phyloP scores from a whole-genome alignment of 2,329 filamentous ascomycete species.

The Bipolaris zeicola region DNA sequence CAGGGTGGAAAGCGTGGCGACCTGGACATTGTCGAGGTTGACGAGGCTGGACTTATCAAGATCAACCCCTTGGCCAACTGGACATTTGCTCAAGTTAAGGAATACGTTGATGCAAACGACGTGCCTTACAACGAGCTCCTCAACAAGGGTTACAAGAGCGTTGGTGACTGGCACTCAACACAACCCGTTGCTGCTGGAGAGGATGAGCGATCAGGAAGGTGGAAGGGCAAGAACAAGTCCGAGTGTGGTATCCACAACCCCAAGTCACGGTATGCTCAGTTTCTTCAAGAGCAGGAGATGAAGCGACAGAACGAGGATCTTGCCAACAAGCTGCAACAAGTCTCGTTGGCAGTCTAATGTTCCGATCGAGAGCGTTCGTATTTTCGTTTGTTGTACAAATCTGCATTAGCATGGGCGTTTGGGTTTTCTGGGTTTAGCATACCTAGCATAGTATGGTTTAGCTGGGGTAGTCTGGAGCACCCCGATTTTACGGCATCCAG shows the following conservation, averaged over 20 bases:
- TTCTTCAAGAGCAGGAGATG: conserved; percentile 73
- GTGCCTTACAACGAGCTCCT: conserved; percentile 94
- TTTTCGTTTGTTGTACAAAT: background rate
- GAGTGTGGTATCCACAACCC: conserved; percentile 99
- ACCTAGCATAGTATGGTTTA: conserved; percentile 44
- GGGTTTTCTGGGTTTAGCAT: background rate
- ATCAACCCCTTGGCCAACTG: conserved; percentile 97
- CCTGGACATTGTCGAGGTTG: conserved; percentile 89
- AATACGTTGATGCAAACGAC: conserved; percentile 82
- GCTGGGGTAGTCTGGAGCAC: conserved; percentile 13
- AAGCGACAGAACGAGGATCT: conserved; percentile 56
- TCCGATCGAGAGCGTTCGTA: conserved; percentile 3
- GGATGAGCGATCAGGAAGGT: conserved; percentile 93
- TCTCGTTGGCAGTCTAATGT: conserved; percentile 30
- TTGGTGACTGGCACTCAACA: conserved; percentile 98
- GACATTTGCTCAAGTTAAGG: conserved; percentile 86
- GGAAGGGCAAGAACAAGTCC: conserved; percentile 95
- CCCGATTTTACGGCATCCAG: conserved; percentile 10
- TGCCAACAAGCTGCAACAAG: conserved; percentile 39
- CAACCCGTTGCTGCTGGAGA: conserved; percentile 86
- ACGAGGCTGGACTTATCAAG: conserved; percentile 91
- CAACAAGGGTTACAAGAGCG: conserved; percentile 94
- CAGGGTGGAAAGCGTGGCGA: conserved; percentile 92
- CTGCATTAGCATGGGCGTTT: conserved; percentile 25
- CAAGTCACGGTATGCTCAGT: conserved; percentile 89